Conservation (phyloP, 257 asterid species). For the Marsdenia floribunda region DNA sequence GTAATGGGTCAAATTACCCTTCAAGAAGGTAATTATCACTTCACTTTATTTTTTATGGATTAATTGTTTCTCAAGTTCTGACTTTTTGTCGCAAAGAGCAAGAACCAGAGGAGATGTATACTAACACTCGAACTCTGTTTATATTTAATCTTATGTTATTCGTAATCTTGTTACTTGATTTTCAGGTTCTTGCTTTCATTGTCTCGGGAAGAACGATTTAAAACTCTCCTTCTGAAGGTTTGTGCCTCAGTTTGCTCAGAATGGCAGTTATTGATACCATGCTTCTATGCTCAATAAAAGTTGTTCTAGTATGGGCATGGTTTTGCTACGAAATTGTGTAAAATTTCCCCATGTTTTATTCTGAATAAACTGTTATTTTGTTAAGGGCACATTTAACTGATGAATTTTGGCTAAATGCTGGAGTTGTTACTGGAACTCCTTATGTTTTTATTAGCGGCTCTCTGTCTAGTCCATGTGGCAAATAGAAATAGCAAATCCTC, state of each 20-base stretch:
- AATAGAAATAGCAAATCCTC: neutral
- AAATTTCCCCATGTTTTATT: neutral
- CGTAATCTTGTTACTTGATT: constrained; percentile 19
- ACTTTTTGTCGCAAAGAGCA: neutral
- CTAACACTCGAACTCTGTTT: neutral
- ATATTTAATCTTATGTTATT: neutral
- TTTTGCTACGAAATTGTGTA: neutral
- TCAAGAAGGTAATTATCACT: constrained; percentile 44
- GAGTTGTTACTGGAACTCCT: neutral
- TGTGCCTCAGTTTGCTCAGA: constrained; percentile 23
- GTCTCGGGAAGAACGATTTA: constrained; percentile 69
- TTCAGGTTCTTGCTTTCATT: constrained; percentile 54
- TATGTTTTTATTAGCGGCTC: neutral
- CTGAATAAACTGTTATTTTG: neutral
- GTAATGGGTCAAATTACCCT: constrained; percentile 36
- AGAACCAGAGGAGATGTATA: neutral
- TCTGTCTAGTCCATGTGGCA: neutral
- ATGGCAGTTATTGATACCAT: neutral
- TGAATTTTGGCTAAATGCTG: neutral
- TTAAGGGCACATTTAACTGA: constrained; percentile 1
- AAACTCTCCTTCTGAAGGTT: constrained; percentile 64
- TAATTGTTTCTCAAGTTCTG: constrained; percentile 1
- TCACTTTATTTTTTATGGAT: constrained; percentile 2
- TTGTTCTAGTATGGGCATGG: constrained; percentile 2
- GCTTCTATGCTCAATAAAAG: neutral